Base-by-base conservation (phyloP, 345 rosid genomes). In the Ceriops decandra region DNA sequence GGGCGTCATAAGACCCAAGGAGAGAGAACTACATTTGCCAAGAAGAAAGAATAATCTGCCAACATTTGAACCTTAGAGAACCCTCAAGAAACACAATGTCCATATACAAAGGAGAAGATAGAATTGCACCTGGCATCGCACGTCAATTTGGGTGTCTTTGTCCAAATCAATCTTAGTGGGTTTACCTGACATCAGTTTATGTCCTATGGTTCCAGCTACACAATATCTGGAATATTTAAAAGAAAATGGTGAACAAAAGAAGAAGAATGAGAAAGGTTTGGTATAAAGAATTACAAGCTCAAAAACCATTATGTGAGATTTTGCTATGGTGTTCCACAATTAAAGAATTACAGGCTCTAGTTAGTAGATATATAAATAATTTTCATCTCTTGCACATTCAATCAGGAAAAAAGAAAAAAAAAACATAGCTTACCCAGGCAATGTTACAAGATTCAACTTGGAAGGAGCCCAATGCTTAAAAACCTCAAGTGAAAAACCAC, bases 381-480 rank as follows among this genome's bases (percentile, higher is more conserved):
- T 4, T 58, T 22, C 32, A 7, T 56, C 31, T 26, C 20, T 32
- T 60, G 36, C 7, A 73, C 38, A 46, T n/a, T 13, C 28, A 73
- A 30, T 31, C 33, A 46, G 53, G 30, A 47, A 52, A 52, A 38
- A 22, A 24, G 47, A 35, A 52, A 52, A 52, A 33, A 22, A 26
- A 63, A 70, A 24, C 26, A 60, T 21, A 59, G 60, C 30, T 36
- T 88, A 91, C 98, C 99, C 99, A n/a, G 99, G 99, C 64, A 95
- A 81, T 60, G 92, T 84, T 69, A 95, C 78, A 11, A 95, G 96
- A 80, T 95, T 95, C 63, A 30, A 28, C 63, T 90, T 92, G 21
- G 85, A 90, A 62, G 98, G 98, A 54, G 98, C 99, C 98, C 99
- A 95, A 21, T 74, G 91, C 77, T 88, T 91, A 70, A 95, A 95